Base-by-base conservation (phyloP, 1,284 basidiomycete species). In the Inonotus obliquus region DNA sequence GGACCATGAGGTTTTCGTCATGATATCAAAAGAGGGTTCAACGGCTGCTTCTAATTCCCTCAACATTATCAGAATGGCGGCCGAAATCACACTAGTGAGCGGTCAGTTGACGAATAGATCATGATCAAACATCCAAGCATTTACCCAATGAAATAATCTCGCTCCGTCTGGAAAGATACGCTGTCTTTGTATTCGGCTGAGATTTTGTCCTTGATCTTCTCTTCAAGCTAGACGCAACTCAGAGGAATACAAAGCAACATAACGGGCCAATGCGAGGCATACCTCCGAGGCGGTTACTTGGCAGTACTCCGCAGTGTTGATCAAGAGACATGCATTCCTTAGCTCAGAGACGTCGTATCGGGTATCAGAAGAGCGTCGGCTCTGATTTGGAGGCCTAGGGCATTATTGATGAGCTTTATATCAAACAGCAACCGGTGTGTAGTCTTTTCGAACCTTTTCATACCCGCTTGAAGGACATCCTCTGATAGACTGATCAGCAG, bases 251-350 rank as follows among this genome's bases (percentile, higher is more conserved):
- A 21, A 55, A 61, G 52, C 55, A 35, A 17, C 2, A 52, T n/a
- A n/a, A n/a, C n/a, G 21, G 48, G 29, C 21, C 7, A 27, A 54
- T 19, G 45, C 65, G 17, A 4, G 29, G 19, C 75, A 21, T 67
- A 87, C 92, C 81, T 97, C 94, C 21, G 85, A 72, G 1, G 94
- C 91, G 1, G 96, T 99, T 3, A 85, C 89, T 67, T 94, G 90
- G 72, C 97, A 99, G 74, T 99, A 99, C 69, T 99, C 96, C 1
- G 96, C 96, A 0, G 97, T 99, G 71, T 99, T 99, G 70, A 99
- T 87, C 23, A 97, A 77, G 19, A 94, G 77, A 69, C 92, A 94
- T 0, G 91, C 86, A 65, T 90, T 92, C 66, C 86, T 87, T 38
- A 97, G 73, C 63, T 94, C 88, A 11, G 79, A 78, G 4, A 83